Conservation (phyloP, 1,139 yeast genomes). For the Blastobotrys ciferrii region DNA sequence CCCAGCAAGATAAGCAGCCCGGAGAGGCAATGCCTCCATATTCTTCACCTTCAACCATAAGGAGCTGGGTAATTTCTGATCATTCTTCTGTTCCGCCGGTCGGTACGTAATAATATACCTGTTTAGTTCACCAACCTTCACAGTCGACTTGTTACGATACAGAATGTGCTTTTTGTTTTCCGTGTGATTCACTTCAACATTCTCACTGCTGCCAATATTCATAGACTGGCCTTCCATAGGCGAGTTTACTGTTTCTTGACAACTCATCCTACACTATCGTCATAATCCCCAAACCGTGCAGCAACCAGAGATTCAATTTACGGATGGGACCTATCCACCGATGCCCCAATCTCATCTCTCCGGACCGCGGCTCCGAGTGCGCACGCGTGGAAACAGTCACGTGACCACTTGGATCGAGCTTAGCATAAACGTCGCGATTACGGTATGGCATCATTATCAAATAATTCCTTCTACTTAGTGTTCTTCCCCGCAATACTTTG, state of each 20-base stretch:
- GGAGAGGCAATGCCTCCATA: constrained; percentile 65
- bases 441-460: too few relatives aligned
- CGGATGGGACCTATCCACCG: constrained; percentile 1
- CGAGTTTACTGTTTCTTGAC: constrained; percentile 4
- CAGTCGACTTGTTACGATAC: constrained; percentile 42
- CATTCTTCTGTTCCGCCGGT: constrained; percentile 31
- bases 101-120: constrained; percentile 48
- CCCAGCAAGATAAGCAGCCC: constrained; percentile 89
- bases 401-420: too few relatives aligned
- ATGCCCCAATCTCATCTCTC: background rate
- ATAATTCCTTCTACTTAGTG: too few relatives aligned
- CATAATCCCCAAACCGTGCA: background rate
- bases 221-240: constrained; percentile 1
- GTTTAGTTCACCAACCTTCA: constrained; percentile 58
- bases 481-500: too few relatives aligned
- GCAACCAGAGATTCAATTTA: background rate
- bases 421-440: too few relatives aligned
- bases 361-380: background rate
- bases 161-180: constrained; percentile 26
- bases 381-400: too few relatives aligned
- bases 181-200: background rate
- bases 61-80: constrained; percentile 8
- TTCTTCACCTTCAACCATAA: constrained; percentile 72
- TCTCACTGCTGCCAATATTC: background rate
- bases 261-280: background rate